Conservation (phyloP, 176 grass and related monocot species). For the Secale cereale region DNA sequence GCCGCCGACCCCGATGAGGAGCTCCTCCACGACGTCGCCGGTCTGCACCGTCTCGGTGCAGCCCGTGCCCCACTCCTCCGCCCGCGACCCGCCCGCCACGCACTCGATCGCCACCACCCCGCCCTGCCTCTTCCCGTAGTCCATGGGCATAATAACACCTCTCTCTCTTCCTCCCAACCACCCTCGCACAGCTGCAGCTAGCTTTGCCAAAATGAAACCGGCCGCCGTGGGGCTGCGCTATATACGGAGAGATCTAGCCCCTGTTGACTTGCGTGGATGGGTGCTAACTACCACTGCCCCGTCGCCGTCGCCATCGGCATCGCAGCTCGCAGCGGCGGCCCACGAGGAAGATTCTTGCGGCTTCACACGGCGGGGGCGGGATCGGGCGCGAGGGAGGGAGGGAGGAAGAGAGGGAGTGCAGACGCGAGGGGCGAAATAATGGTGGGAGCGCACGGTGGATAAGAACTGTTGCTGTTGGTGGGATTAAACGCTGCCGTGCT, state of each 20-base stretch:
- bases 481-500: not conserved
- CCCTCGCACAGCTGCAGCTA: not conserved
- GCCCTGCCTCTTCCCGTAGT: constrained; percentile 33
- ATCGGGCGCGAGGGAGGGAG: not conserved
- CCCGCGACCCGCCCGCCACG: constrained; percentile 66
- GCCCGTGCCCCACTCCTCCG: constrained; percentile 70
- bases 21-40: constrained; percentile 72
- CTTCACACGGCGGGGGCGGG: not conserved
- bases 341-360: constrained; percentile 20
- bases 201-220: not conserved
- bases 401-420: too few relatives aligned
- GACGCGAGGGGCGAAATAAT: not conserved
- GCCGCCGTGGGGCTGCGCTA: not conserved
- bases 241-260: constrained; percentile 11
- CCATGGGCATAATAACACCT: constrained; percentile 19
- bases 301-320: not conserved
- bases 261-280: constrained; percentile 16
- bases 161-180: too few relatives aligned
- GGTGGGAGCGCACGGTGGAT: not conserved
- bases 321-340: not conserved
- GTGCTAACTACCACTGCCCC: not conserved
- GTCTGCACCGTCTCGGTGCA: constrained; percentile 69
- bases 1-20: constrained; percentile 53
- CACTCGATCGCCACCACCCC: constrained; percentile 82
- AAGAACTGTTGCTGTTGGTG: not conserved